Evolutionary conservation across 306 rosid species (phyloP), one percentile per base, ranked within the genome.

Genomic region (Betula pendula): DNA sequence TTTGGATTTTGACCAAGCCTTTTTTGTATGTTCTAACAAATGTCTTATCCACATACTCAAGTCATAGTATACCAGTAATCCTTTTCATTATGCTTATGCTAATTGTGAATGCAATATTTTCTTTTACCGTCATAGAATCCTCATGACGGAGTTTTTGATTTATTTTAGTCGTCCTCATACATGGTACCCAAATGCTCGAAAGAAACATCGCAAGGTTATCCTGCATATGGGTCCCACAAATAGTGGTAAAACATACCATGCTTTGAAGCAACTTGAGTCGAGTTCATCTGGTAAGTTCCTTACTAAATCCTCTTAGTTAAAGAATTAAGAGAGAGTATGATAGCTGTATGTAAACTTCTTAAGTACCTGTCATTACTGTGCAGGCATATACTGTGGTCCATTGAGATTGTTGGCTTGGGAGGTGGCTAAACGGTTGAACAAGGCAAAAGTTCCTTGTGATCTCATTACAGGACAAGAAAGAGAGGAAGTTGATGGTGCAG

Each of bases 371-470:
- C n/a, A 19, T 60, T 75, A 50, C 71, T 76, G 40, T 84, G 82
- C 87, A 95, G 97, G 99, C 29, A 72, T 95, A 71, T 95, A 95
- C 78, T 95, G 99, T 86, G 92, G 97, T 83, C 99, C 97, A 79
- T 82, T 95, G 82, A 88, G 99, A 88, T 88, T 95, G 89, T 86
- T 95, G 89, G 99, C 97, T 14, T 95, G 99, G 96, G 99, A 95
- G 85, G 87, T 95, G 80, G 90, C 97, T 6, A 88, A 92, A 84
- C 91, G 90, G 71, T 62, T 95, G 93, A 95, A 95, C 89, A 92
- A 90, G 89, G 99, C 87, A 70, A 90, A 90, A 15, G 91, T 95
- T 76, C 97, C 92, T 35, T 95, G 97, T 77, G 87, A 92, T 78
- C 91, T 95, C 70, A 77, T 95, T 71, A 95, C 97, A 2, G 97